Evolutionary conservation across 306 rosid species (phyloP).

Genomic region (Dryas octopetala): DNA sequence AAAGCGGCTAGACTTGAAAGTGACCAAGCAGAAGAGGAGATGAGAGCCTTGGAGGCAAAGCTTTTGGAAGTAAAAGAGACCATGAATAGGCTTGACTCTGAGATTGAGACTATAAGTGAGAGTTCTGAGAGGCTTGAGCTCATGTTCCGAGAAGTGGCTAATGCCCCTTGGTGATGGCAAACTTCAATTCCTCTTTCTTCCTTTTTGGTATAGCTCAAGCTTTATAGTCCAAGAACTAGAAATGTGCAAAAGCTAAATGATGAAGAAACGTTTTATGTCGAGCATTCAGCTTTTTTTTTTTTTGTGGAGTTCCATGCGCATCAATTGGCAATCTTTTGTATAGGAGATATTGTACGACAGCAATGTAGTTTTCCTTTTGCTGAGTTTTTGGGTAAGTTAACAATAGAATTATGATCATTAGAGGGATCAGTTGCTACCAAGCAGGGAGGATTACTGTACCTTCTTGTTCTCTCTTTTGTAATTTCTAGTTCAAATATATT

Average conservation of each 20-base stretch:
- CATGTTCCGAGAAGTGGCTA: conserved; percentile 38
- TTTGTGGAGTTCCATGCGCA: not conserved
- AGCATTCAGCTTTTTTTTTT: not conserved
- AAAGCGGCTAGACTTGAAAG: conserved; percentile 24
- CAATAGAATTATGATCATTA: no score
- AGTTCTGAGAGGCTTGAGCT: conserved; percentile 25
- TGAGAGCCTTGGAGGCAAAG: conserved; percentile 16
- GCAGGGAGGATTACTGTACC: no score
- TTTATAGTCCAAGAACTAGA: not conserved
- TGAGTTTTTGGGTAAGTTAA: no score
- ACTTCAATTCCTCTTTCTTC: not conserved
- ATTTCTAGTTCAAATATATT: no score
- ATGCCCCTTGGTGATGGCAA: conserved; percentile 44
- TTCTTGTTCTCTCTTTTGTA: no score
- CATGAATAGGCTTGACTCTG: conserved; percentile 26
- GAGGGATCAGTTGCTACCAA: no score
- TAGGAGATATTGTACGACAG: not conserved
- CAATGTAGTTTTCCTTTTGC: no score
- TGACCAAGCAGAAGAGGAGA: conserved; percentile 25
- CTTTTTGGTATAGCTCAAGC: not conserved
- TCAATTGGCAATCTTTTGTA: not conserved
- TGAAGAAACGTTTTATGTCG: not conserved
- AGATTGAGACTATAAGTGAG: conserved; percentile 15
- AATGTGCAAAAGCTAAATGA: not conserved
- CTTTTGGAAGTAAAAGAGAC: conserved; percentile 20